These are phyloP conservation scores for Canavalia ensiformis DNA, from an alignment of 306 rosid species.

Conservation along the genomic window DNA sequence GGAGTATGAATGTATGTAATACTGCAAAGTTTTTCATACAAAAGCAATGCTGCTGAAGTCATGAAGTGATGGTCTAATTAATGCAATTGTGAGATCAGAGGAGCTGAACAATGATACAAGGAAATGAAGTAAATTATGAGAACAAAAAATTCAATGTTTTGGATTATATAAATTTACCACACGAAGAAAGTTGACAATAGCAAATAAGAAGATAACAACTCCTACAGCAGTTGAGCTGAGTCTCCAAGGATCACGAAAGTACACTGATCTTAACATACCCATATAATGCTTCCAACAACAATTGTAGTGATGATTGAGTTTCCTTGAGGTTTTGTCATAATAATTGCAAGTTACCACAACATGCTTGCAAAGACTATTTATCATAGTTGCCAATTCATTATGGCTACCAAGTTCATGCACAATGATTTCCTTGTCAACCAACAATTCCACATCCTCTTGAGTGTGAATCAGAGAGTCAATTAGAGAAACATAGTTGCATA, in stretches of 20 bases:
- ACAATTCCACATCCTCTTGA: constrained; percentile 54
- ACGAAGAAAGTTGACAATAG: constrained; percentile 34
- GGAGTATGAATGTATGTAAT: no score
- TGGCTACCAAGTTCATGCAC: constrained; percentile 49
- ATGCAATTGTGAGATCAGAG: no score
- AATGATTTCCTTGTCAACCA: constrained; percentile 53
- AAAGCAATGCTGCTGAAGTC: no score
- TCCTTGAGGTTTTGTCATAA: neutral
- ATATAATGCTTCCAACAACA: constrained; percentile 40
- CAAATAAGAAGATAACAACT: constrained; percentile 40
- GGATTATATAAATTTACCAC: constrained; percentile 21
- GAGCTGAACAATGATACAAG: neutral
- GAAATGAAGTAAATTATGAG: neutral
- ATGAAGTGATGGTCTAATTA: no score
- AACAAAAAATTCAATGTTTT: neutral
- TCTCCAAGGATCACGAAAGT: constrained; percentile 52
- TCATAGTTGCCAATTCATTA: constrained; percentile 42
- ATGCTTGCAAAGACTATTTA: constrained; percentile 45
- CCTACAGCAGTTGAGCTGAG: constrained; percentile 45
- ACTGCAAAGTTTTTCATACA: no score
- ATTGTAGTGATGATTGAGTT: constrained; percentile 44
- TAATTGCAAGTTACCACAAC: constrained; percentile 37
- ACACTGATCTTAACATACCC: constrained; percentile 44
- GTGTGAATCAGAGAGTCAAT: constrained; percentile 58
- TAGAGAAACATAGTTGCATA: constrained; percentile 58